These are phyloP conservation scores for Phellinidium pouzarii DNA, from an alignment of 1,284 basidiomycete genomes.

Conservation along the genomic window DNA sequence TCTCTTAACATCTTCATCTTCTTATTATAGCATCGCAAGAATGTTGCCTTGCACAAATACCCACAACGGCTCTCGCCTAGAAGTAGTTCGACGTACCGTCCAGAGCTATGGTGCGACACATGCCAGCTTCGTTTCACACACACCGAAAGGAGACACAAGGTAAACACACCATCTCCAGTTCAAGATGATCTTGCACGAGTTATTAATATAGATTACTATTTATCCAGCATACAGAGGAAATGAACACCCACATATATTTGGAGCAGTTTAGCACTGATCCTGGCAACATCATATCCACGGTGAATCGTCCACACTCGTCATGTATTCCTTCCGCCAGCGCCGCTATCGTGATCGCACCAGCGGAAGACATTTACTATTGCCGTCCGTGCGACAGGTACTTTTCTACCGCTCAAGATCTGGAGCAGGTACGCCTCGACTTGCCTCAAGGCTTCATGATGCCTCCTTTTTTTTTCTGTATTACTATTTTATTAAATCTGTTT, in stretches of 20 bases:
- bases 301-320: too few relatives aligned
- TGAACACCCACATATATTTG: neutral
- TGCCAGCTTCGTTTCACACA: constrained; percentile 5
- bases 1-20: too few relatives aligned
- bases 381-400: constrained; percentile 7
- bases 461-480: neutral
- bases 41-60: neutral
- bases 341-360: neutral
- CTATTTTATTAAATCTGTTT: neutral
- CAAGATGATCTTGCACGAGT: too few relatives aligned
- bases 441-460: too few relatives aligned
- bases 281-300: too few relatives aligned
- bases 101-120: constrained; percentile 1
- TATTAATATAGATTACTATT: neutral
- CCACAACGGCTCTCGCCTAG: neutral
- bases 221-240: constrained; percentile 3
- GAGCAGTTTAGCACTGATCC: neutral
- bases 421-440: neutral
- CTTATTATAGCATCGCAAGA: neutral
- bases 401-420: neutral
- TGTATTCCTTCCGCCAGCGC: neutral
- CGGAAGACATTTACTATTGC: neutral
- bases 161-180: neutral
- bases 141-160: constrained; percentile 10
- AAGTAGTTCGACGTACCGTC: neutral